A percentile compares a stretch with the other conserved stretches of the same genome.
These are phyloP conservation scores for Phytophthora tubulina DNA, from an alignment of 352 stramenopile species.

Conservation along the genomic window DNA sequence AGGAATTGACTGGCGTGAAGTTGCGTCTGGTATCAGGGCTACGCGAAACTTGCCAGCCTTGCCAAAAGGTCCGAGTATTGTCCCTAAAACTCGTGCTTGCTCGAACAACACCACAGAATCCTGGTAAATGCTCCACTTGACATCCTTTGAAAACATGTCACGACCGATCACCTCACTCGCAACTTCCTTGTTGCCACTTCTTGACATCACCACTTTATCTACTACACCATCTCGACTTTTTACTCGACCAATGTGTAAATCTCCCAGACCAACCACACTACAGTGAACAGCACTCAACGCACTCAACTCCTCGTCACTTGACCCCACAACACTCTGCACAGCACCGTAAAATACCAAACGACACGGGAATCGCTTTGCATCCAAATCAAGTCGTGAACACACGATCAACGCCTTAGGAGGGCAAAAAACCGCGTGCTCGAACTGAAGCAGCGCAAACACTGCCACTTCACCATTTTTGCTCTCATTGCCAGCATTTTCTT, in stretches of 20 bases:
- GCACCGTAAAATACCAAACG: constrained; percentile 79
- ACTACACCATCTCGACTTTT: constrained; percentile 71
- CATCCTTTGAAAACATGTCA: constrained; percentile 84
- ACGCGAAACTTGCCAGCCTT: constrained; percentile 86
- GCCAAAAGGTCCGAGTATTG: constrained; percentile 78
- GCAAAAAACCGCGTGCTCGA: constrained; percentile 74
- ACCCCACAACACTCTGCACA: constrained; percentile 53
- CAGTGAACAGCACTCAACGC: constrained; percentile 18
- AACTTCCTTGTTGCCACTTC: constrained; percentile 9
- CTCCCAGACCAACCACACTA: constrained; percentile 34
- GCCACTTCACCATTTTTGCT: neutral
- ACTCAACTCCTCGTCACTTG: constrained; percentile 22
- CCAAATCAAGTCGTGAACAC: constrained; percentile 78
- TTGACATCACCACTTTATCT: constrained; percentile 54
- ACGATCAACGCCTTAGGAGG: constrained; percentile 63
- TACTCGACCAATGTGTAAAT: constrained; percentile 66
- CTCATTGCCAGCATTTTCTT: neutral
- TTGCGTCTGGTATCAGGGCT: constrained; percentile 27
- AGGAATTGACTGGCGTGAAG: constrained; percentile 14
- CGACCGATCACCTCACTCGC: constrained; percentile 59
- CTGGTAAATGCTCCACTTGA: constrained; percentile 74
- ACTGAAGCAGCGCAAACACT: constrained; percentile 73
- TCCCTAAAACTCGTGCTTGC: constrained; percentile 45
- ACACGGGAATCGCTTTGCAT: constrained; percentile 68
- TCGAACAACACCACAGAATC: constrained; percentile 61